Evolutionary conservation across 176 grass and related monocot genomes (phyloP).

Genomic region (Eleusine indica): DNA sequence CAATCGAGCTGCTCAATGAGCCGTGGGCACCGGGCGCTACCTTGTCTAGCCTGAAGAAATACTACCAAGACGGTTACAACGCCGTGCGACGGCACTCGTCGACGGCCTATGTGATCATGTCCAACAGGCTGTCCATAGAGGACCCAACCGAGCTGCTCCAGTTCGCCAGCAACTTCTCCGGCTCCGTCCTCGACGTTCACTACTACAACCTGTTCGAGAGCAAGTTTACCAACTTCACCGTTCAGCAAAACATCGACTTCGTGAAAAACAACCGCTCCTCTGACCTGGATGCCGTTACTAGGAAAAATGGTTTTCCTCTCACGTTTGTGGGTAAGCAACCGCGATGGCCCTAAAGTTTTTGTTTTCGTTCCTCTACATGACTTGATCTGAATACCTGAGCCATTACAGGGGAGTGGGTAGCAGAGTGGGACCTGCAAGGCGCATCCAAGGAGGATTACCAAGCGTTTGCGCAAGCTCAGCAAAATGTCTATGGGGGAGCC

Average conservation of each 20-base stretch:
- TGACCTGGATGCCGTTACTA: slow-evolving; percentile 24
- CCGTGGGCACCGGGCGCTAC: slow-evolving; percentile 47
- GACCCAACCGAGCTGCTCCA: slow-evolving; percentile 48
- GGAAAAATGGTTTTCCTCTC: slow-evolving; percentile 45
- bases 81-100: slow-evolving; percentile 59
- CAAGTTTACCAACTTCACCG: slow-evolving; percentile 42
- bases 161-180: slow-evolving; percentile 32
- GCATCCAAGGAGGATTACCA: slow-evolving; percentile 39
- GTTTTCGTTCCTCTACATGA: not conserved
- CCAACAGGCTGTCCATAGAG: slow-evolving; percentile 45
- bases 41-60: slow-evolving; percentile 50
- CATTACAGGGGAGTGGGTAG: slow-evolving; percentile 57
- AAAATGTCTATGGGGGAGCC: slow-evolving; percentile 50
- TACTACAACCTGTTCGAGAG: slow-evolving; percentile 55
- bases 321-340: slow-evolving; percentile 52
- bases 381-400: not conserved
- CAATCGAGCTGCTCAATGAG: slow-evolving; percentile 74
- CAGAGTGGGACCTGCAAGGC: slow-evolving; percentile 24
- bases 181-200: slow-evolving; percentile 59
- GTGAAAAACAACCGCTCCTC: slow-evolving; percentile 26
- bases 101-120: slow-evolving; percentile 70
- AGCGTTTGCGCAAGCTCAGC: slow-evolving; percentile 46
- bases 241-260: slow-evolving; percentile 63
- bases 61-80: slow-evolving; percentile 69
- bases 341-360: not conserved